phyloP scores from a whole-genome alignment of 306 rosid species.

The Cicer yamashitae region DNA sequence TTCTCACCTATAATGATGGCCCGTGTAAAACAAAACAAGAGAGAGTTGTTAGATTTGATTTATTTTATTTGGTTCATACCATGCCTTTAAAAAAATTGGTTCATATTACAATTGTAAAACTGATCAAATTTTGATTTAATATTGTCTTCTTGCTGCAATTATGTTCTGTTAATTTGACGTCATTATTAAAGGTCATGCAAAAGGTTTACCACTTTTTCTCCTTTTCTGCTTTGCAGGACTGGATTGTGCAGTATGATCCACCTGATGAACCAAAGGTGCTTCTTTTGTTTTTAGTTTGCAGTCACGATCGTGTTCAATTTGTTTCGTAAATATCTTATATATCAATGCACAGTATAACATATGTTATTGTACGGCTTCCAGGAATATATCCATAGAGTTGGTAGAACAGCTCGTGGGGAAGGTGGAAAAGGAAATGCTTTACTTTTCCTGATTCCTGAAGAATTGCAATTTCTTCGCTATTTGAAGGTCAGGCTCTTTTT shows the following conservation, averaged over 20 bases:
- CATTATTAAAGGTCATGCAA: constrained; percentile 8
- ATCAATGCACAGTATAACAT: constrained; percentile 18
- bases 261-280: constrained; percentile 96
- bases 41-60: neutral
- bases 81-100: too few species aligned
- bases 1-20: too few species aligned
- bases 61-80: neutral
- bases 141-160: neutral
- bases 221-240: constrained; percentile 68
- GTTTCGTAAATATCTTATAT: constrained; percentile 24
- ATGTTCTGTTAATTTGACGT: constrained; percentile 28
- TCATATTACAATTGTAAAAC: neutral
- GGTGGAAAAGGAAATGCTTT: constrained; percentile 90
- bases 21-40: too few species aligned
- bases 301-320: neutral
- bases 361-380: constrained; percentile 45
- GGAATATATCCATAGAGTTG: constrained; percentile 98
- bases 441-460: constrained; percentile 86
- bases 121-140: constrained; percentile 13
- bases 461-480: constrained; percentile 78
- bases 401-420: constrained; percentile 99
- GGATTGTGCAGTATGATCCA: constrained; percentile 99
- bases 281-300: constrained; percentile 17
- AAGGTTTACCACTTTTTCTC: constrained; percentile 24
- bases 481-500: constrained; percentile 64